These are phyloP conservation scores for Solanum chiquidenum DNA, from an alignment of 257 asterid genomes.

Conservation along the genomic window DNA sequence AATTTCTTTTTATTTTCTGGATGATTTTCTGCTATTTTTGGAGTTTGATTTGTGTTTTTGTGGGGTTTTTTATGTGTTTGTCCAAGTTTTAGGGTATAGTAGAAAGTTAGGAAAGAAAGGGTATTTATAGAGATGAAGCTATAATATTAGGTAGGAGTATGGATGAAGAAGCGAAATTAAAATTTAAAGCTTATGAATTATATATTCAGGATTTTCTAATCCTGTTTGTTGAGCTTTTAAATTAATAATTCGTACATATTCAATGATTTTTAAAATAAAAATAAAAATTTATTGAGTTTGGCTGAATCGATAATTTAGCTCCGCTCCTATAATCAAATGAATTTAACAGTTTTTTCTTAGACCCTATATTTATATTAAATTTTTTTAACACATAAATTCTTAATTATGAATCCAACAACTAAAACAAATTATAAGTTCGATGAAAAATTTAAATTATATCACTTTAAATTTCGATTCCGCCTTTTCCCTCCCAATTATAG, in stretches of 20 bases:
- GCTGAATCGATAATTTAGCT: rapidly evolving
- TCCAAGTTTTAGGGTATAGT: background rate
- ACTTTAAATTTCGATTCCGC: background rate
- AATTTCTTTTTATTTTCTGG: conserved; percentile 20
- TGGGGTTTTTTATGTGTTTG: background rate
- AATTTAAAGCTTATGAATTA: background rate
- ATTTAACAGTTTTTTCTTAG: background rate
- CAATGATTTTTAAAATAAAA: background rate
- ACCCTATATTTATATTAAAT: rapidly evolving
- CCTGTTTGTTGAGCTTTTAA: background rate
- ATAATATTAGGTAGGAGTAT: background rate
- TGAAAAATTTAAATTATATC: rapidly evolving
- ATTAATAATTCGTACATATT: background rate
- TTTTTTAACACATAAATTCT: background rate
- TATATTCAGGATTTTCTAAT: background rate
- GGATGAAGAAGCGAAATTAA: background rate
- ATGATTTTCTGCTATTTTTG: conserved; percentile 15
- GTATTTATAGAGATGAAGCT: conserved; percentile 5
- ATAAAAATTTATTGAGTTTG: background rate
- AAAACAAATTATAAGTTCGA: background rate
- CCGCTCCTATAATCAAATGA: too few relatives aligned
- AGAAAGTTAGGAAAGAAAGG: conserved; percentile 17
- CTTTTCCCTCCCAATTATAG: background rate
- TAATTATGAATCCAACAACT: background rate
- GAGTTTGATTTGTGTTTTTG: background rate